These are phyloP conservation scores for Mycena olivaceomarginata DNA, from an alignment of 768 basidiomycete species.

Conservation along the genomic window DNA sequence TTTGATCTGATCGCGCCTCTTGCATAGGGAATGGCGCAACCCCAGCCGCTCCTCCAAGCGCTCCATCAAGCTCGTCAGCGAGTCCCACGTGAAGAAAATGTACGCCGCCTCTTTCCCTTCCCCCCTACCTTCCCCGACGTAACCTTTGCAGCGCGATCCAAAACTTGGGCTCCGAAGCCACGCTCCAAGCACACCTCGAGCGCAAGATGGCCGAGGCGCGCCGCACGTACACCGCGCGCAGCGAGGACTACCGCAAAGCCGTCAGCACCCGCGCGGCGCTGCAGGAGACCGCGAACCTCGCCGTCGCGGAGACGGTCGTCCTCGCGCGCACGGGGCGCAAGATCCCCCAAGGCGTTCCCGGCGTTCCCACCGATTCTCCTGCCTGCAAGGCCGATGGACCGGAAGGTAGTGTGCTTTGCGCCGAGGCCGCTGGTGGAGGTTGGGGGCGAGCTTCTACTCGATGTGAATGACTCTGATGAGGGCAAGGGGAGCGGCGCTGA, in stretches of 20 bases:
- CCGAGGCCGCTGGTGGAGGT: constrained; percentile 16
- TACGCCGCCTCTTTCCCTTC: not conserved
- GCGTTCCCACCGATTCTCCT: not conserved
- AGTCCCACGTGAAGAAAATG: constrained; percentile 24
- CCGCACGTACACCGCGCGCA: constrained; percentile 11
- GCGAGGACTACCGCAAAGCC: constrained; percentile 28
- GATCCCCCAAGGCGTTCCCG: too few species aligned
- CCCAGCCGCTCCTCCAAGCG: constrained; percentile 23
- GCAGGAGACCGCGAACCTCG: constrained; percentile 10
- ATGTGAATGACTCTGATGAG: not conserved
- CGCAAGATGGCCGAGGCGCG: constrained; percentile 9
- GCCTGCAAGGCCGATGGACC: constrained; percentile 4
- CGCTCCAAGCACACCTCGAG: constrained; percentile 22
- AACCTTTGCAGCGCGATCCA: constrained; percentile 8
- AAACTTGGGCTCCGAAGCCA: constrained; percentile 13
- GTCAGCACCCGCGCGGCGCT: constrained; percentile 24
- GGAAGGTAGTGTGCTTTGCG: constrained; percentile 27
- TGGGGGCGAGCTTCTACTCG: constrained; percentile 10
- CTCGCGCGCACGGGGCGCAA: constrained; percentile 21
- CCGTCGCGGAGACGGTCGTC: constrained; percentile 25
- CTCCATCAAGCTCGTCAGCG: constrained; percentile 28
- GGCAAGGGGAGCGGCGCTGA: too few species aligned
- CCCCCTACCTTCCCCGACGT: not conserved
- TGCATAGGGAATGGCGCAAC: constrained; percentile 6
- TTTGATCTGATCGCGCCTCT: not conserved